Evolutionary conservation across 2,329 filamentous ascomycete genomes (phyloP).

Genomic region (Aspergillus costaricaensis): DNA sequence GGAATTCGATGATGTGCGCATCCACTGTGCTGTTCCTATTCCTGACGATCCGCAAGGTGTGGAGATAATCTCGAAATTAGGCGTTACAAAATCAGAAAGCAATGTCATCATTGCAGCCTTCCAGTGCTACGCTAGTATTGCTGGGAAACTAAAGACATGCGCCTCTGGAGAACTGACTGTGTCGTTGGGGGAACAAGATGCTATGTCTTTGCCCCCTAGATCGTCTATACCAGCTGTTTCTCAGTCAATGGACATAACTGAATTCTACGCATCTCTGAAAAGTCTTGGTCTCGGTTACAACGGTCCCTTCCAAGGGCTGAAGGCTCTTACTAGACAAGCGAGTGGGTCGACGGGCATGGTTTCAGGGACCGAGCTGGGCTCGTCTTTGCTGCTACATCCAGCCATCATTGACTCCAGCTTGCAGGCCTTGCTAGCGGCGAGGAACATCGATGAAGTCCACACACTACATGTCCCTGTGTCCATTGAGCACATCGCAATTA

Average conservation of each 20-base stretch:
- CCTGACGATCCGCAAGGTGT: neutral
- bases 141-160: neutral
- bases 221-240: neutral
- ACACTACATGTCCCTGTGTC: neutral
- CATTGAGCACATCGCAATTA: neutral
- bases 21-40: conserved; percentile 1
- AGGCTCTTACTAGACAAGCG: neutral
- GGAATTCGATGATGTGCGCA: conserved; percentile 2
- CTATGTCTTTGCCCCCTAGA: neutral
- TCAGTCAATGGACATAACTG: neutral
- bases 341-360: neutral
- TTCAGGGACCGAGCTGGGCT: neutral
- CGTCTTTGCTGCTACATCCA: conserved; percentile 3
- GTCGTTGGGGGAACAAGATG: neutral
- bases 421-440: conserved; percentile 3
- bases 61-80: conserved; percentile 1
- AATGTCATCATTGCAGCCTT: neutral
- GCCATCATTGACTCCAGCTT: neutral
- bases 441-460: neutral
- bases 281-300: conserved; percentile 5
- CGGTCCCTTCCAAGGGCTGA: conserved; percentile 2
- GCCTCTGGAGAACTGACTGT: conserved; percentile 1
- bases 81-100: neutral
- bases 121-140: neutral
- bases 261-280: conserved; percentile 1